Evolutionary conservation across 768 basidiomycete genomes (phyloP).

Genomic region (Pulveroboletus sp.): DNA sequence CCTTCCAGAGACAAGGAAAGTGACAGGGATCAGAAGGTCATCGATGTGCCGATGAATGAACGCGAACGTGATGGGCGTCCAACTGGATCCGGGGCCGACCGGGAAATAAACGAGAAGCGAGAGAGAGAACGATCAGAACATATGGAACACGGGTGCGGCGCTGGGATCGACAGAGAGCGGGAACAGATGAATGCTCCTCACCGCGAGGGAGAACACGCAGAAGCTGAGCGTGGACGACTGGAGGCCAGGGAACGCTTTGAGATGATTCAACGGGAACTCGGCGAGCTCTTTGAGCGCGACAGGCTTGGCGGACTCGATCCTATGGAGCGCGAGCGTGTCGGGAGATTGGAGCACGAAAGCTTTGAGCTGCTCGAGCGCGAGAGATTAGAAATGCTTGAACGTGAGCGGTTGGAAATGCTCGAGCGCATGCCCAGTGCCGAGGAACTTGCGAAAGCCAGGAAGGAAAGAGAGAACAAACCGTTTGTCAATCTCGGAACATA

Average conservation of each 20-base stretch:
- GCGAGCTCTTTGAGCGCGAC: constrained; percentile 28
- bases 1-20: constrained; percentile 21
- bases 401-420: constrained; percentile 28
- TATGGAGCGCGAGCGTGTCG: constrained; percentile 28
- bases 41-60: constrained; percentile 15
- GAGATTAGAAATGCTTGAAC: constrained; percentile 27
- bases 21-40: constrained; percentile 19
- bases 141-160: constrained; percentile 18
- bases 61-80: constrained; percentile 22
- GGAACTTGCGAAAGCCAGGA: constrained; percentile 29
- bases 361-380: constrained; percentile 29
- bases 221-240: constrained; percentile 25
- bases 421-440: constrained; percentile 32
- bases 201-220: constrained; percentile 21
- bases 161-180: constrained; percentile 13
- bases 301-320: constrained; percentile 26
- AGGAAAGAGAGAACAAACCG: constrained; percentile 27
- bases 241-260: constrained; percentile 26
- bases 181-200: constrained; percentile 11
- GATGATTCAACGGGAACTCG: constrained; percentile 31
- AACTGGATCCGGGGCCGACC: constrained; percentile 16
- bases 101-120: constrained; percentile 20
- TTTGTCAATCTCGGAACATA: constrained; percentile 28
- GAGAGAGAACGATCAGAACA: constrained; percentile 28
- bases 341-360: constrained; percentile 26